phyloP scores from a whole-genome alignment of 1,284 basidiomycete species.

The Athelia sp. region DNA sequence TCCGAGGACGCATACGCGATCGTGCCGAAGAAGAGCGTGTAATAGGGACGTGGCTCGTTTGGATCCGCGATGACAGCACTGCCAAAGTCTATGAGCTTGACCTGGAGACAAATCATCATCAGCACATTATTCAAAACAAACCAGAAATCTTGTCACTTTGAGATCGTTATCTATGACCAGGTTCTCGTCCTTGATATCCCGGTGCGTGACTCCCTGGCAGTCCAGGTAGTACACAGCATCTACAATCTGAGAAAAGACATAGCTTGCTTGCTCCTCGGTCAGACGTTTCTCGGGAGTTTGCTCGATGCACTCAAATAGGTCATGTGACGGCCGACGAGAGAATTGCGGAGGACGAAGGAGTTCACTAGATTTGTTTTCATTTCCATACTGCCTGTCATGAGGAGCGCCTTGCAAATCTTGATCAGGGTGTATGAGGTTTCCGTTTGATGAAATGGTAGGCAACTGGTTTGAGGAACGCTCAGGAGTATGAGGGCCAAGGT shows the following conservation, averaged over 20 bases:
- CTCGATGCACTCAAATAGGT: slow-evolving; percentile 93
- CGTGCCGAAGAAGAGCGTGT: slow-evolving; percentile 77
- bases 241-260: slow-evolving; percentile 85
- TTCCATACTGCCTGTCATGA: no score
- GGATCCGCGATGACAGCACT: slow-evolving; percentile 79
- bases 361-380: no score
- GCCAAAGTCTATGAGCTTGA: slow-evolving; percentile 94
- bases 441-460: no score
- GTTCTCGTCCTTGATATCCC: slow-evolving; percentile 95
- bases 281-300: slow-evolving; percentile 75
- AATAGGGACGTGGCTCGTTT: slow-evolving; percentile 57
- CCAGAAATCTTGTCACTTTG: slow-evolving; percentile 48
- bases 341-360: slow-evolving; percentile 27
- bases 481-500: slow-evolving; percentile 32
- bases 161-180: slow-evolving; percentile 75
- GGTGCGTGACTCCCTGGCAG: slow-evolving; percentile 74
- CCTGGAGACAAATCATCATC: slow-evolving; percentile 36
- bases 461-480: not conserved
- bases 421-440: no score
- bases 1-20: slow-evolving; percentile 79
- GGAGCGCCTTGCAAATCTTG: no score
- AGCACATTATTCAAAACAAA: not conserved
- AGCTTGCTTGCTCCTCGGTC: slow-evolving; percentile 73
- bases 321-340: slow-evolving; percentile 76
- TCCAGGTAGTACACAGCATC: slow-evolving; percentile 82